Conservation (phyloP, 2,329 filamentous ascomycete species). For the Xylaria sp. region DNA sequence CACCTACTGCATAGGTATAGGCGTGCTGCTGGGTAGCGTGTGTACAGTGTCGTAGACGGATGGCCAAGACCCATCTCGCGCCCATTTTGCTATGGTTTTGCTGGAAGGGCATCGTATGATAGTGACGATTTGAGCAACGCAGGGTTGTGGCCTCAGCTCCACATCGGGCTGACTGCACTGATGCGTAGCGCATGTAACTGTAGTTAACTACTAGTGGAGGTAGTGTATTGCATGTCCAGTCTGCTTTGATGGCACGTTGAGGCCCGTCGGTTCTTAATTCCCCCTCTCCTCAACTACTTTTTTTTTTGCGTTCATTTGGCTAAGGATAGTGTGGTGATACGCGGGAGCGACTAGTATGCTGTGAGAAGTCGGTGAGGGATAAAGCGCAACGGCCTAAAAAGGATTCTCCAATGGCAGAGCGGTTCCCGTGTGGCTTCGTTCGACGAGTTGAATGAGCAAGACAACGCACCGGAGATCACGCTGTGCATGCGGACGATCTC, state of each 20-base stretch:
- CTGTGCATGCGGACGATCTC: slow-evolving; percentile 30
- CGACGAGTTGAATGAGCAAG: slow-evolving; percentile 31
- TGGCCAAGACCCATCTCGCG: background rate
- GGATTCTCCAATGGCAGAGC: slow-evolving; percentile 16
- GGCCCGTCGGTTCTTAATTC: background rate
- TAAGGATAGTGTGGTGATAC: slow-evolving; percentile 27
- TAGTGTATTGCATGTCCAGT: background rate
- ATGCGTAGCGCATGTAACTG: background rate
- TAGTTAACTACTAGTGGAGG: background rate
- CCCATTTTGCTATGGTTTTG: background rate
- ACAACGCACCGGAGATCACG: slow-evolving; percentile 34
- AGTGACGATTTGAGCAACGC: slow-evolving; percentile 36
- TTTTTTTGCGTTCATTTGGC: background rate
- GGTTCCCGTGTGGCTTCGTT: slow-evolving; percentile 19
- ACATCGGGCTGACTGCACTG: slow-evolving; percentile 24
- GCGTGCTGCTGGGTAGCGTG: slow-evolving; percentile 14
- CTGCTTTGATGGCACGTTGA: slow-evolving; percentile 18
- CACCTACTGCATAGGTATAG: slow-evolving; percentile 5
- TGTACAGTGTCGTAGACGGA: slow-evolving; percentile 1
- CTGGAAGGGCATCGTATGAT: slow-evolving; percentile 28
- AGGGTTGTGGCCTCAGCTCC: slow-evolving; percentile 29
- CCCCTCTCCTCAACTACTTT: background rate
- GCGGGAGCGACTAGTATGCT: slow-evolving; percentile 14
- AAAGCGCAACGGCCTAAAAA: slow-evolving; percentile 8
- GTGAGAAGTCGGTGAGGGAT: slow-evolving; percentile 34